Conservation (phyloP, 2,329 filamentous ascomycete genomes). For the Exophiala mesophila region DNA sequence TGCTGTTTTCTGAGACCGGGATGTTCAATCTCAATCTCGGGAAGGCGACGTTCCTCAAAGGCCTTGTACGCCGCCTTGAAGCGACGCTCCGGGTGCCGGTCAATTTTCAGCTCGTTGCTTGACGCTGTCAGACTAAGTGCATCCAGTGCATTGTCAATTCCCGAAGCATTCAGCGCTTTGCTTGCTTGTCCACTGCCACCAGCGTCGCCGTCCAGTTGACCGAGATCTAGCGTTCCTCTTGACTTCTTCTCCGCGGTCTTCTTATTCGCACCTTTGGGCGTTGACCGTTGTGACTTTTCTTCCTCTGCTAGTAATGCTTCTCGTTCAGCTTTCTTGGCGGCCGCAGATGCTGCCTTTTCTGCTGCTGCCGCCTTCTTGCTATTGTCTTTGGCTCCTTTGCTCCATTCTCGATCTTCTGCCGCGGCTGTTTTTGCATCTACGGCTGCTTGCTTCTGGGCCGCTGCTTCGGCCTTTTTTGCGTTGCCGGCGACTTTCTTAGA, state of each 20-base stretch:
- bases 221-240: conserved; percentile 64
- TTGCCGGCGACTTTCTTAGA: conserved; percentile 87
- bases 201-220: conserved; percentile 63
- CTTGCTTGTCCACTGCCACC: conserved; percentile 38
- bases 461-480: conserved; percentile 80
- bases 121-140: conserved; percentile 64
- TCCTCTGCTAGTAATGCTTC: conserved; percentile 79
- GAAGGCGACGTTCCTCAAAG: conserved; percentile 74
- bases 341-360: conserved; percentile 74
- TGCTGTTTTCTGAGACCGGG: conserved; percentile 76
- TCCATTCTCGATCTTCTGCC: conserved; percentile 72
- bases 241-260: conserved; percentile 51
- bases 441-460: conserved; percentile 70
- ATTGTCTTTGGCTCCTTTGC: conserved; percentile 76
- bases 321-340: conserved; percentile 86
- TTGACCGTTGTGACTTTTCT: conserved; percentile 61
- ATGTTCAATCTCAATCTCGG: conserved; percentile 80
- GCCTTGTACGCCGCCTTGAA: conserved; percentile 80
- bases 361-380: conserved; percentile 88
- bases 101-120: conserved; percentile 63
- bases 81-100: conserved; percentile 80
- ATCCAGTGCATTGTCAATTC: conserved; percentile 91
- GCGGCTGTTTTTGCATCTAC: conserved; percentile 62
- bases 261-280: conserved; percentile 55
- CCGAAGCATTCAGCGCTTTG: conserved; percentile 67